Evolutionary conservation across 1,284 basidiomycete genomes (phyloP).

Genomic region (Flammula alnicola): DNA sequence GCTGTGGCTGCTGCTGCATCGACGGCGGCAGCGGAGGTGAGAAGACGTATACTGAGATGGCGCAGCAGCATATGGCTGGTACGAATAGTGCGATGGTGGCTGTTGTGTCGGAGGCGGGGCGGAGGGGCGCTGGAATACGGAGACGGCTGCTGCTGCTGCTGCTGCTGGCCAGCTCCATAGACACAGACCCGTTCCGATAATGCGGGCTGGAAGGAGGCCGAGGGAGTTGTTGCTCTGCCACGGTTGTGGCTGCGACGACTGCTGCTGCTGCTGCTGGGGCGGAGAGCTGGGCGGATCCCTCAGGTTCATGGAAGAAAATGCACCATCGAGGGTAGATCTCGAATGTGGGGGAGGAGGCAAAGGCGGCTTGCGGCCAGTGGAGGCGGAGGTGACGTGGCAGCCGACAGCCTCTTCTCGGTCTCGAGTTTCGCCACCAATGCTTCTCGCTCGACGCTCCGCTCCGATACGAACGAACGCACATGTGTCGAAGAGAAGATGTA

Average conservation of each 20-base stretch:
- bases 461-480: conserved; percentile 64
- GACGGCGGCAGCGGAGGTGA: conserved; percentile 29
- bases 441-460: conserved; percentile 76
- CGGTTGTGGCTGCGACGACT: conserved; percentile 4
- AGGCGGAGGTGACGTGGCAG: conserved; percentile 43
- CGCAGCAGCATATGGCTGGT: conserved; percentile 29
- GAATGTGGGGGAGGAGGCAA: conserved; percentile 51
- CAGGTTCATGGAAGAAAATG: conserved; percentile 61
- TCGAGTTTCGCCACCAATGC: conserved; percentile 73
- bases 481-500: conserved; percentile 63
- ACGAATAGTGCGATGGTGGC: conserved; percentile 29
- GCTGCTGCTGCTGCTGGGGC: conserved; percentile 20
- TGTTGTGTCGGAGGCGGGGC: conserved; percentile 28
- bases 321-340: conserved; percentile 49
- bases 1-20: conserved; percentile 27
- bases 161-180: conserved; percentile 18
- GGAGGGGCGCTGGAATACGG: conserved; percentile 25
- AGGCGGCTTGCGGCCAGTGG: conserved; percentile 55
- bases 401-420: conserved; percentile 64
- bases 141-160: conserved; percentile 22
- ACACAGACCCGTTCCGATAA: conserved; percentile 17
- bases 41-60: conserved; percentile 16
- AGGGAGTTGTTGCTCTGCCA: conserved; percentile 31
- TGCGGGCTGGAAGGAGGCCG: conserved; percentile 37
- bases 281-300: conserved; percentile 21